Evolutionary conservation across 805 yeast species (phyloP), one percentile per base, ranked within the genome.

Genomic region (Clavispora asparagi): DNA sequence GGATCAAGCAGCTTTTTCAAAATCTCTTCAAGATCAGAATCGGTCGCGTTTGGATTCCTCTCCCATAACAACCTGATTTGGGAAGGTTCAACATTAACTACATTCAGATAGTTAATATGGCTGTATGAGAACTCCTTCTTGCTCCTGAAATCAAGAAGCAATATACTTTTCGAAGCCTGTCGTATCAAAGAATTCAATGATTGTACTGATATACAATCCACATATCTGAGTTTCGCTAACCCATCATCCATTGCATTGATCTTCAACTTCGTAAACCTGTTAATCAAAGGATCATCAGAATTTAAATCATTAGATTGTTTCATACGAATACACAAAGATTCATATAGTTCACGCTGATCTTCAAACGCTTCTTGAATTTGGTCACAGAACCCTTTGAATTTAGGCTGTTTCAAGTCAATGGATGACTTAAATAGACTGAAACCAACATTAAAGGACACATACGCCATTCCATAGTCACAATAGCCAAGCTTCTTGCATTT

Each of bases 71-170:
- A 41, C 19, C 43, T 44, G 1, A 64, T 40, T 23, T 51, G 45
- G 3, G 52, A 42, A 0, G 97, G 97, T 44, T 88, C 96, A 16
- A 91, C 75, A 59, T 91, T 87, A 10, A 87, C 74, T 8, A 85
- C 62, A 44, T 85, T 78, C 3, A 68, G 64, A 25, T 79, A 67
- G 11, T 76, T 68, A 19, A 91, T 80, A 62, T 89, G 97, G 41
- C 78, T 77, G 38, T 69, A 67, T 40, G 79, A 77, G 58, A 76
- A 90, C 32, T 79, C 82, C 16, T 68, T 70, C 35, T 83, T 70
- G 14, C 83, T 68, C 53, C 97, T 70, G 37, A 82, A 75, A 61
- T 92, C 98, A 7, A 92, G 74, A 10, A 91, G 50, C n/a, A 91
- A 68, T 0, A 85, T 35, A 29, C 27, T 39, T 12, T 29, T 19